Evolutionary conservation across 1,284 basidiomycete species (phyloP).

Genomic region (Earliella scabrosa): DNA sequence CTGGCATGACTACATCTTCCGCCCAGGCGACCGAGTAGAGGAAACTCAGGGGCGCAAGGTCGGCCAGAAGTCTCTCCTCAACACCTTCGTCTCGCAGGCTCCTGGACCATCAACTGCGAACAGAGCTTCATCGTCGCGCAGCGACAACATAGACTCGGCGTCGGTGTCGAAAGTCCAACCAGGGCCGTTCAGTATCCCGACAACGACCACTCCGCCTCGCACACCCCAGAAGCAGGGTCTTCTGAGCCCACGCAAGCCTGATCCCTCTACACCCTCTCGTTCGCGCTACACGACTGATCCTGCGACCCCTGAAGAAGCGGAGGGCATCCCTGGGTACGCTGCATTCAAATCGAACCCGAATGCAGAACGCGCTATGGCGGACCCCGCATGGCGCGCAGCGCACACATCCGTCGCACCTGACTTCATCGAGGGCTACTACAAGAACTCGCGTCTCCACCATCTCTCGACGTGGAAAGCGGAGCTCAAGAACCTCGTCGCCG

Average conservation of each 20-base stretch:
- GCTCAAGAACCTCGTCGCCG: conserved; percentile 79
- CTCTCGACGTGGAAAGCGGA: conserved; percentile 94
- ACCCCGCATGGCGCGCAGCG: conserved; percentile 82
- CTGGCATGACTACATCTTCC: conserved; percentile 74
- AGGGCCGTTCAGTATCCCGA: too few relatives aligned
- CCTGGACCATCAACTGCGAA: background rate
- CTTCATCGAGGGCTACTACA: conserved; percentile 91
- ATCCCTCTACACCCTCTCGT: conserved; percentile 5
- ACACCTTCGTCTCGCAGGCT: conserved; percentile 26
- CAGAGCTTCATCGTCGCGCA: background rate
- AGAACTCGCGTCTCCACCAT: conserved; percentile 91
- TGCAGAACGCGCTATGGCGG: conserved; percentile 77
- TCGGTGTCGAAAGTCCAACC: too few relatives aligned
- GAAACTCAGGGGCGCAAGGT: conserved; percentile 50
- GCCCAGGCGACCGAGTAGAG: conserved; percentile 50
- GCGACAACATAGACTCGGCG: too few relatives aligned
- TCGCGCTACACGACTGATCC: conserved; percentile 45
- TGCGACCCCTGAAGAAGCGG: conserved; percentile 42
- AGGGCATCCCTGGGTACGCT: conserved; percentile 64
- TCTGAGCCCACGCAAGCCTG: conserved; percentile 19
- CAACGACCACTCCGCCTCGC: conserved; percentile 2
- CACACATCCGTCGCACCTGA: conserved; percentile 87
- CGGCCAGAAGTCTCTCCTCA: conserved; percentile 40
- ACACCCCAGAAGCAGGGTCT: conserved; percentile 17
- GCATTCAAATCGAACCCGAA: conserved; percentile 65